Conservation (phyloP, 108 stramenopile species). For the Cyclotella atomus region DNA sequence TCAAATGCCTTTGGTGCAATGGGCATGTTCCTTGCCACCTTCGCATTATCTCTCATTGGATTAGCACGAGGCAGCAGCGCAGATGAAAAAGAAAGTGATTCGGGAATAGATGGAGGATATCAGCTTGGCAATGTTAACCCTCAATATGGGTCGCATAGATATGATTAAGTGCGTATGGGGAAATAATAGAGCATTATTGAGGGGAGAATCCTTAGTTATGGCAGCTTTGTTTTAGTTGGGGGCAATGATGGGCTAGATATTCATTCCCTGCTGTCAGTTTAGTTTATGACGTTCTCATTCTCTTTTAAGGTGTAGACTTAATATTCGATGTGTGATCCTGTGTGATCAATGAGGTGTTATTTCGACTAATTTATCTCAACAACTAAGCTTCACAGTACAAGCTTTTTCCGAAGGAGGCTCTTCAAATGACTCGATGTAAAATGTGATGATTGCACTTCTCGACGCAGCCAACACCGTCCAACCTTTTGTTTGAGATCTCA, state of each 20-base stretch:
- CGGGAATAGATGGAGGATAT: conserved; percentile 39
- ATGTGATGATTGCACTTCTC: too few relatives aligned
- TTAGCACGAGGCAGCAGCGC: conserved; percentile 21
- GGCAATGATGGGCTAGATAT: conserved; percentile 4
- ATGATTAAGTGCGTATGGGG: conserved; percentile 33
- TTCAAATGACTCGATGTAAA: too few relatives aligned
- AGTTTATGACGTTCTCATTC: too few relatives aligned
- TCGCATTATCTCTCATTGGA: conserved; percentile 52
- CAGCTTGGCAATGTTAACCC: conserved; percentile 39
- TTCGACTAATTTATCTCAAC: too few relatives aligned
- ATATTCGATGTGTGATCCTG: too few relatives aligned
- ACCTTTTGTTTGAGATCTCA: too few relatives aligned
- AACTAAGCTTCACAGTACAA: too few relatives aligned
- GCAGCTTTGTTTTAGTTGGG: background rate
- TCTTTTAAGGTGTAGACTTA: too few relatives aligned
- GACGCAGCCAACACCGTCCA: too few relatives aligned
- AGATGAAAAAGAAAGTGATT: conserved; percentile 30
- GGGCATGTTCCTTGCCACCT: conserved; percentile 78
- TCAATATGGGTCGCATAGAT: conserved; percentile 24
- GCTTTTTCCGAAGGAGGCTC: too few relatives aligned
- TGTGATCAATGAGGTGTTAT: too few relatives aligned
- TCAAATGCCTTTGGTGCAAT: conserved; percentile 81
- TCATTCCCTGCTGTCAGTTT: background rate
- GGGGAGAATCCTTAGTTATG: background rate
- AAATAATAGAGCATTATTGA: too few relatives aligned